phyloP scores from a whole-genome alignment of 2,329 filamentous ascomycete genomes.

The Pseudodiploospora longispora region DNA sequence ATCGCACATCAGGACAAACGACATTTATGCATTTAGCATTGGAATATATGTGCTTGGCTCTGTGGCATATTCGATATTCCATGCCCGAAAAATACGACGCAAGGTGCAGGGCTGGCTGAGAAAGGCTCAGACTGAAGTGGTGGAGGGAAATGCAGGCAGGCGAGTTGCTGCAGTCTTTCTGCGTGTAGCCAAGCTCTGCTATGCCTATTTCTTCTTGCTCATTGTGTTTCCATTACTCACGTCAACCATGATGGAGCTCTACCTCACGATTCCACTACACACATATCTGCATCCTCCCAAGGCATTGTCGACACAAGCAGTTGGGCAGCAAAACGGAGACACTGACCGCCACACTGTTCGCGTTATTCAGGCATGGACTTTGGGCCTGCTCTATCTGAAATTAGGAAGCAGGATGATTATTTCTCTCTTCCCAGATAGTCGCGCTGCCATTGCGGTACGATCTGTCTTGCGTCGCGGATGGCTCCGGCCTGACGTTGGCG shows the following conservation, averaged over 20 bases:
- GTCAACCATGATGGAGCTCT: constrained; percentile 76
- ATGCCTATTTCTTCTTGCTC: constrained; percentile 67
- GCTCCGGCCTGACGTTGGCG: constrained; percentile 65
- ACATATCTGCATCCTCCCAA: constrained; percentile 55
- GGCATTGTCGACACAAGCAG: constrained; percentile 19
- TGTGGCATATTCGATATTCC: constrained; percentile 52
- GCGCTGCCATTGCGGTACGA: constrained; percentile 65
- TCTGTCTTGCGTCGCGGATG: constrained; percentile 69
- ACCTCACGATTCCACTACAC: constrained; percentile 78
- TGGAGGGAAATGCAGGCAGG: constrained; percentile 13
- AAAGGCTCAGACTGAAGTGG: constrained; percentile 14
- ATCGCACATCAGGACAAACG: constrained; percentile 68
- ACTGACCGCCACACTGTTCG: constrained; percentile 60
- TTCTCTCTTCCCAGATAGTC: constrained; percentile 58
- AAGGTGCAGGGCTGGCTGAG: constrained; percentile 23
- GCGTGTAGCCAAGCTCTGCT: constrained; percentile 46
- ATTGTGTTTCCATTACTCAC: constrained; percentile 76
- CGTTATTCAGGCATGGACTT: constrained; percentile 86
- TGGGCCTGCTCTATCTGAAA: constrained; percentile 85
- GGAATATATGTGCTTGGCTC: constrained; percentile 76
- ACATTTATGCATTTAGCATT: constrained; percentile 92
- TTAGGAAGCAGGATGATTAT: constrained; percentile 63
- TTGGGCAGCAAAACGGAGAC: constrained; percentile 15
- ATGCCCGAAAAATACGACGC: constrained; percentile 33
- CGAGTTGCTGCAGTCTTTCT: constrained; percentile 19